Conservation (phyloP, 2,329 filamentous ascomycete genomes). For the Epichloe festucae region DNA sequence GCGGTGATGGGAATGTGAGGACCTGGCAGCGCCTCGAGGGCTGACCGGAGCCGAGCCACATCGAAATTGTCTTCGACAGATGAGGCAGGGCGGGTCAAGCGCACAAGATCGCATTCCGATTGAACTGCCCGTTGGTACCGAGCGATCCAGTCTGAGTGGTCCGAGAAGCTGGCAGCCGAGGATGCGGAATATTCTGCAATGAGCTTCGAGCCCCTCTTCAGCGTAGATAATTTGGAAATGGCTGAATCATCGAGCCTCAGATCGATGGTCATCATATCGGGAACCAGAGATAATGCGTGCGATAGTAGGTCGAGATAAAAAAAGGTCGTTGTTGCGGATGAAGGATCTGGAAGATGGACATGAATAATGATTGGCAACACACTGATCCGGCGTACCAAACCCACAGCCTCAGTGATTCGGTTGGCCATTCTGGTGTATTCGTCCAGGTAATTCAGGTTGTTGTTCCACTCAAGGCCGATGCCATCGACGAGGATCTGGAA, state of each 20-base stretch:
- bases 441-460: slow-evolving; percentile 7
- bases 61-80: slow-evolving; percentile 50
- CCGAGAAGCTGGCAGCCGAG: slow-evolving; percentile 37
- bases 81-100: slow-evolving; percentile 44
- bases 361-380: slow-evolving; percentile 47
- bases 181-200: slow-evolving; percentile 41
- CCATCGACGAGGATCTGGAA: slow-evolving; percentile 46
- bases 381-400: slow-evolving; percentile 48
- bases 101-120: slow-evolving; percentile 48
- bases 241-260: slow-evolving; percentile 39
- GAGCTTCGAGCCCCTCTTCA: slow-evolving; percentile 44
- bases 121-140: slow-evolving; percentile 45
- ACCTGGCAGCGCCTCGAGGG: slow-evolving; percentile 28
- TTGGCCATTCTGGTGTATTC: slow-evolving; percentile 24
- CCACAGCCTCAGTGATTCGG: slow-evolving; percentile 44
- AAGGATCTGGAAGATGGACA: slow-evolving; percentile 23
- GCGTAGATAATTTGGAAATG: slow-evolving; percentile 35
- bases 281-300: slow-evolving; percentile 47
- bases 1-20: slow-evolving; percentile 42
- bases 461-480: slow-evolving; percentile 15
- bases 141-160: slow-evolving; percentile 37
- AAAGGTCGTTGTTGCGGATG: slow-evolving; percentile 10
- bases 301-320: slow-evolving; percentile 44
- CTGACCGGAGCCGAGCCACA: slow-evolving; percentile 40
- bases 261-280: slow-evolving; percentile 52